Conservation (phyloP, 2,329 filamentous ascomycete species). For the Phyllosticta ampelicida region DNA sequence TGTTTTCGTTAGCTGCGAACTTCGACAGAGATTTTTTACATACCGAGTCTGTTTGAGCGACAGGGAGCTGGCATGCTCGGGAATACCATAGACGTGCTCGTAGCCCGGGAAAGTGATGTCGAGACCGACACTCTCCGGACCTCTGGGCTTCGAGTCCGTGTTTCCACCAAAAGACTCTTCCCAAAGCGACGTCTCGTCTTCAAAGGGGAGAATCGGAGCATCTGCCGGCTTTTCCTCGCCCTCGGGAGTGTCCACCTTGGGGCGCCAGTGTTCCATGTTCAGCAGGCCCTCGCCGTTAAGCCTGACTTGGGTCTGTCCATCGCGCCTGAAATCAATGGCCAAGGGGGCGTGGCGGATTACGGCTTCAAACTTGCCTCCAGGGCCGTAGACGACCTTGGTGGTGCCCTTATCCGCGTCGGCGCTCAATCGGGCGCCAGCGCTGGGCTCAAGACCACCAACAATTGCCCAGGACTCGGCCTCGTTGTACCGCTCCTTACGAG, state of each 20-base stretch:
- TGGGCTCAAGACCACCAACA: constrained; percentile 66
- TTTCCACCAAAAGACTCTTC: constrained; percentile 93
- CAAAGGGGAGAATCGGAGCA: constrained; percentile 33
- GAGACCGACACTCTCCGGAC: constrained; percentile 81
- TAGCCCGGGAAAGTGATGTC: constrained; percentile 91
- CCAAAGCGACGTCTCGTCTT: constrained; percentile 93
- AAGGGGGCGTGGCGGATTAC: constrained; percentile 78
- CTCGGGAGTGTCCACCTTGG: constrained; percentile 61
- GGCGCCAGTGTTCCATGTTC: constrained; percentile 92
- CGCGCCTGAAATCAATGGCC: constrained; percentile 72
- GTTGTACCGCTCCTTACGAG: constrained; percentile 87
- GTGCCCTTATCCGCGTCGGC: constrained; percentile 52
- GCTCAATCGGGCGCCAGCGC: constrained; percentile 58
- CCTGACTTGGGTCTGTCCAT: constrained; percentile 70
- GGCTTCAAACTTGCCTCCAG: constrained; percentile 64
- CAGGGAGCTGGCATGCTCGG: constrained; percentile 80
- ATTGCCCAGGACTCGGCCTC: constrained; percentile 80
- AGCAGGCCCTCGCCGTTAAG: constrained; percentile 83
- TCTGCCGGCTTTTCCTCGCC: constrained; percentile 39
- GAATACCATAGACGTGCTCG: constrained; percentile 85
- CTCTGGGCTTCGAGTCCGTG: constrained; percentile 88
- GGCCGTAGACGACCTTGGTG: constrained; percentile 68
- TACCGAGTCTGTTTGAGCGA: constrained; percentile 80
- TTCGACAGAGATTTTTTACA: neutral
- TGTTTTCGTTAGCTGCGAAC: constrained; percentile 15